phyloP scores from a whole-genome alignment of 805 yeast species.

The Sugiyamaella smithiae region DNA sequence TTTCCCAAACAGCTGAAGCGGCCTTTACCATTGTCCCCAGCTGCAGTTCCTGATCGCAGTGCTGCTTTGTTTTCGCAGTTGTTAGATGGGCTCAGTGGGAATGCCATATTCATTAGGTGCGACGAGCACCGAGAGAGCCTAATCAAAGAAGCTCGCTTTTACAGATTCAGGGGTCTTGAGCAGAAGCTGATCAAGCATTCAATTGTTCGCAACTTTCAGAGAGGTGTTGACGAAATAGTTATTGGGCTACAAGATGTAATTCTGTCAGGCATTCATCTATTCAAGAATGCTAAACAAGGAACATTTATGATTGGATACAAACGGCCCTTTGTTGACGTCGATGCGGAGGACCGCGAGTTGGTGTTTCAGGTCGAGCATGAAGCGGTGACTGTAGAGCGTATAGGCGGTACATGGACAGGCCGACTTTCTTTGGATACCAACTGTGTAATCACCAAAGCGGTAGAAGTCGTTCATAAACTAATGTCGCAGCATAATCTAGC shows the following conservation, averaged over 20 bases:
- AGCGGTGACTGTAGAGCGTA: background rate
- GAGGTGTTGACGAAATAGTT: slow-evolving; percentile 53
- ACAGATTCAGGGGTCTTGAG: slow-evolving; percentile 70
- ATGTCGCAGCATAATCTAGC: background rate
- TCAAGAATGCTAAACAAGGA: background rate
- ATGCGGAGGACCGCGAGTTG: slow-evolving; percentile 35
- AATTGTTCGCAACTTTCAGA: slow-evolving; percentile 52
- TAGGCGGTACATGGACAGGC: background rate
- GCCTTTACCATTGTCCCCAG: slow-evolving; percentile 75
- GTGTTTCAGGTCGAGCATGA: slow-evolving; percentile 38
- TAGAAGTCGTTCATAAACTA: background rate
- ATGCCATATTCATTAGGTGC: slow-evolving; percentile 41
- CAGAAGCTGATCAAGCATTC: slow-evolving; percentile 59
- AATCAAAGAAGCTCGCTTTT: slow-evolving; percentile 70
- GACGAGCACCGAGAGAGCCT: slow-evolving; percentile 57
- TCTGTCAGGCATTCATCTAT: slow-evolving; percentile 1
- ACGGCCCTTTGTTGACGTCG: slow-evolving; percentile 46
- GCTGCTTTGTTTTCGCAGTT: slow-evolving; percentile 54
- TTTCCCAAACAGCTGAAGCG: slow-evolving; percentile 48
- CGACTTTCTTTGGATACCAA: background rate
- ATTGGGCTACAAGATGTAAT: slow-evolving; percentile 47
- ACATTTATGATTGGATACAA: slow-evolving; percentile 32
- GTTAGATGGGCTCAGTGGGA: slow-evolving; percentile 55
- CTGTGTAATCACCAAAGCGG: background rate
- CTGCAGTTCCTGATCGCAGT: slow-evolving; percentile 50